Percentiles rank a stretch among this genome's conserved stretches.
These are phyloP conservation scores for Trichoderma parareesei DNA, from an alignment of 495 filamentous ascomycete species.

Conservation along the genomic window DNA sequence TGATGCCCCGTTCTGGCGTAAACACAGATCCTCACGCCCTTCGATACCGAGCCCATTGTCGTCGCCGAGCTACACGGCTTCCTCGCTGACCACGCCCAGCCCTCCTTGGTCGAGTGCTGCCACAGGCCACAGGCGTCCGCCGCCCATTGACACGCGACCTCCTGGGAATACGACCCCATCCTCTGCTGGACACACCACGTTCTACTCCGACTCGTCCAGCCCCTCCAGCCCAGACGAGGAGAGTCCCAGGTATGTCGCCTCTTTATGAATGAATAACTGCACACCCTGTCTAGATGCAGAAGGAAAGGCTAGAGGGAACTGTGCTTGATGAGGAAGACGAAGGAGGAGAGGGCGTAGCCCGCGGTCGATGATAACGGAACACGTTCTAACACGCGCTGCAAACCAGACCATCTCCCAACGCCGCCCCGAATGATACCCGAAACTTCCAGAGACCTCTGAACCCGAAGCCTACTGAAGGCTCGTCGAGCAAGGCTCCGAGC, in stretches of 20 bases:
- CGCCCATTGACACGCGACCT: slow-evolving; percentile 6
- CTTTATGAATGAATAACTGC: neutral
- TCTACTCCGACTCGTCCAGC: slow-evolving; percentile 11
- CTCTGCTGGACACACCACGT: slow-evolving; percentile 9
- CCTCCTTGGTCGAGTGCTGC: slow-evolving; percentile 1
- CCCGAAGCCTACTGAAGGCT: slow-evolving; percentile 30
- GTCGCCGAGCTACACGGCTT: slow-evolving; percentile 6
- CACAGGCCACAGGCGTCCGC: neutral
- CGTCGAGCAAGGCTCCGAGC: slow-evolving; percentile 16
- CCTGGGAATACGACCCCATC: neutral
- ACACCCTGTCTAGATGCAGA: neutral
- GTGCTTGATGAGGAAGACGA: neutral
- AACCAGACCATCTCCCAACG: neutral
- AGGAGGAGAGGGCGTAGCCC: neutral
- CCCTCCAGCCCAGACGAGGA: slow-evolving; percentile 10
- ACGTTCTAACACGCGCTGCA: slow-evolving; percentile 6
- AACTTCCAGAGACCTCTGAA: slow-evolving; percentile 29
- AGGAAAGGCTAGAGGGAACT: neutral
- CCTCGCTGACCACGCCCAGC: slow-evolving; percentile 3
- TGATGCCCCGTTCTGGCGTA: neutral
- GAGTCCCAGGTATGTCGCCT: slow-evolving; percentile 6
- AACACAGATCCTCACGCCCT: slow-evolving; percentile 1
- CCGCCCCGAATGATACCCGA: slow-evolving; percentile 34
- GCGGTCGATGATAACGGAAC: neutral
- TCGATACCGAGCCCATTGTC: slow-evolving; percentile 9